Conservation (phyloP, 805 yeast species). For the Groenewaldozyma salmanticensis region DNA sequence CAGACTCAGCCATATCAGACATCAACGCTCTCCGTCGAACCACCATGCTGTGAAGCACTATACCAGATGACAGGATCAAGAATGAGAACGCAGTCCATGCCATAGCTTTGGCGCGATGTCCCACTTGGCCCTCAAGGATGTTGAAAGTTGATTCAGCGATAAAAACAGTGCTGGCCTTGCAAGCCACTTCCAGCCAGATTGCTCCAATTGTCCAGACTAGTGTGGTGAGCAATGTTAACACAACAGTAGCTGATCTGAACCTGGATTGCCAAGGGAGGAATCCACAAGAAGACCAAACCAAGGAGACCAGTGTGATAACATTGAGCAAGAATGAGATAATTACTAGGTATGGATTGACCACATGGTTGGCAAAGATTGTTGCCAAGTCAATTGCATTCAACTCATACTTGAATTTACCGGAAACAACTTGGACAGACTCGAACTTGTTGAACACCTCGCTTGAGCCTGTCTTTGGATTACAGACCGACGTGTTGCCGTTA, state of each 20-base stretch:
- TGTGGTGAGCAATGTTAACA: slow-evolving; percentile 7
- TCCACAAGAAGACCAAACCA: slow-evolving; percentile 5
- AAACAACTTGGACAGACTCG: not conserved
- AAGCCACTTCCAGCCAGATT: slow-evolving; percentile 19
- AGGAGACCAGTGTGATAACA: slow-evolving; percentile 6
- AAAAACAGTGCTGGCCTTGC: slow-evolving; percentile 10
- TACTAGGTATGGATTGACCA: slow-evolving; percentile 14
- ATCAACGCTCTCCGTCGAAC: too few relatives aligned
- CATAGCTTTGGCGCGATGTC: slow-evolving; percentile 16
- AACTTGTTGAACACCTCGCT: slow-evolving; percentile 3
- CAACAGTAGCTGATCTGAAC: not conserved
- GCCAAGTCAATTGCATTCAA: slow-evolving; percentile 15
- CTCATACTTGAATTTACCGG: not conserved
- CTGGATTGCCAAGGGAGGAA: slow-evolving; percentile 6
- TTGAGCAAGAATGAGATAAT: slow-evolving; percentile 8
- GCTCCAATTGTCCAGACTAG: slow-evolving; percentile 16
- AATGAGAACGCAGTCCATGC: slow-evolving; percentile 17
- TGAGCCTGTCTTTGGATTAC: slow-evolving; percentile 6
- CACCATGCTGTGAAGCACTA: too few relatives aligned
- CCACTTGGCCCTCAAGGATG: slow-evolving; percentile 9
- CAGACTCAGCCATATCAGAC: too few relatives aligned
- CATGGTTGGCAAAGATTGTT: slow-evolving; percentile 9
- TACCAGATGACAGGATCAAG: slow-evolving; percentile 6
- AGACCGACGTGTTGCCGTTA: not conserved
- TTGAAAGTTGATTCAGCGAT: slow-evolving; percentile 13